Conservation (phyloP, 129 eudicot genomes). For the Flaveria trinervia region DNA sequence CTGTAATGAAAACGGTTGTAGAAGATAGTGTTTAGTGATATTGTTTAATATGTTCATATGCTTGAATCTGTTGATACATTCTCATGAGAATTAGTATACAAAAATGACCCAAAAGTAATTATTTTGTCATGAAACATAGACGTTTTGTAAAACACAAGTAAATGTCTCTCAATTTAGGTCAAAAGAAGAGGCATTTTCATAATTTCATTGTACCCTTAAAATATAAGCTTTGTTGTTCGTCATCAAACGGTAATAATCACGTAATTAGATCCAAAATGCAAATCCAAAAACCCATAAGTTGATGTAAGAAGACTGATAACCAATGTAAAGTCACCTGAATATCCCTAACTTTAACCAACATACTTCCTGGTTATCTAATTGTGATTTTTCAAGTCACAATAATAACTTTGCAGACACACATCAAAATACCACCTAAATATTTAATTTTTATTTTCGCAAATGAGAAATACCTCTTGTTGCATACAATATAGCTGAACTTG, state of each 20-base stretch:
- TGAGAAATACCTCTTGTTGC: constrained; percentile 68
- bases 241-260: background rate
- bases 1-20: background rate
- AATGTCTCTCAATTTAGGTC: background rate
- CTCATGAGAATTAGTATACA: too few species aligned
- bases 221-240: background rate
- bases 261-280: too few species aligned
- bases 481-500: constrained; percentile 74
- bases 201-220: background rate
- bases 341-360: constrained; percentile 8
- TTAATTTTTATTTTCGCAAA: background rate
- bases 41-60: too few species aligned
- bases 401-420: background rate
- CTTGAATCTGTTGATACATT: too few species aligned
- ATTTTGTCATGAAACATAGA: background rate
- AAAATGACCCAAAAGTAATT: too few species aligned
- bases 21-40: background rate
- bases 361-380: background rate
- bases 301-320: background rate
- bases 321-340: background rate
- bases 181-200: background rate
- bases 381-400: background rate
- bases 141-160: background rate
- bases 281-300: background rate
- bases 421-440: constrained; percentile 7